Percentiles rank a stretch among this genome's conserved stretches.
Evolutionary conservation across 306 rosid genomes (phyloP).

Genomic region (Cucumis cinereus): DNA sequence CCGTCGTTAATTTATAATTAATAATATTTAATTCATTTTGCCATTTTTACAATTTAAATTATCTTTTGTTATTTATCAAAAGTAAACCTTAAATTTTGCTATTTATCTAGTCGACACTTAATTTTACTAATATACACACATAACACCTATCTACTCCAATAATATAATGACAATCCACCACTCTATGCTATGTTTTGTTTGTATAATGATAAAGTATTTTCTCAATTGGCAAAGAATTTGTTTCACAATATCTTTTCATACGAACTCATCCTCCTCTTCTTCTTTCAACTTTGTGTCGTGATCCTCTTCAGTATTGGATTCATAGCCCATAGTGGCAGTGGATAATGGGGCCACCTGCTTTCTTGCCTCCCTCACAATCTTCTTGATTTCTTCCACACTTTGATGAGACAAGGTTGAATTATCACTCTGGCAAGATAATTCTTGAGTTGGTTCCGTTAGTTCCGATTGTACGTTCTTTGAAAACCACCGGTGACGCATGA

Average conservation of each 20-base stretch:
- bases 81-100: too few species aligned
- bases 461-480: slow-evolving; percentile 45
- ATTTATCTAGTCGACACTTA: too few species aligned
- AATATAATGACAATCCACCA: too few species aligned
- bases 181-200: background rate
- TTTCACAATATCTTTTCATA: slow-evolving; percentile 8
- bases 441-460: too few species aligned
- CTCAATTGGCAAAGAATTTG: background rate
- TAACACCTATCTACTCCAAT: too few species aligned
- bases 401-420: slow-evolving; percentile 51
- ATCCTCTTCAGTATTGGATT: slow-evolving; percentile 46
- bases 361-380: slow-evolving; percentile 66
- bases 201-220: background rate
- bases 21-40: too few species aligned
- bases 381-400: slow-evolving; percentile 53
- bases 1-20: too few species aligned
- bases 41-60: too few species aligned
- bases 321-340: slow-evolving; percentile 34
- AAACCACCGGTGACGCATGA: slow-evolving; percentile 73
- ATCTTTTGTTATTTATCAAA: too few species aligned
- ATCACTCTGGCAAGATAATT: slow-evolving; percentile 21
- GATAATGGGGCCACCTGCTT: slow-evolving; percentile 40
- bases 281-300: slow-evolving; percentile 6
- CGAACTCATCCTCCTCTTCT: slow-evolving; percentile 15
- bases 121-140: too few species aligned